Base-by-base conservation (phyloP, 257 asterid genomes). In the Nicotiana paniculata region DNA sequence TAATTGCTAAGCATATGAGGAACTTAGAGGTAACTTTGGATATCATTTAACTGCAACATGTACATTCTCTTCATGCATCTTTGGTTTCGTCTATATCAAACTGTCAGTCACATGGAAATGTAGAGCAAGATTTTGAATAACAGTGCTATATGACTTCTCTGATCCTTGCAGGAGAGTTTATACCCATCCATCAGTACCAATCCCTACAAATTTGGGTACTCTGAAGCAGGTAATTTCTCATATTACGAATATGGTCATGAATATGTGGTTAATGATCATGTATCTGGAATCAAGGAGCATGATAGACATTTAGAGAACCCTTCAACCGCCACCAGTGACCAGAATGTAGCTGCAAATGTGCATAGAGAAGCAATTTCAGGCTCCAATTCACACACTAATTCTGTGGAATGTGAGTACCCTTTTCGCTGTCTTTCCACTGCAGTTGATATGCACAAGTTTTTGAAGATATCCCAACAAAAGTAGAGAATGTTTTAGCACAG, bases 401-500 rank as follows among this genome's bases (percentile, higher is more conserved):
- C 89, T 62, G 82, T 90, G 81, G 97, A 93, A 81, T 91, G 97
- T 95, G 88, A 92, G 97, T 87, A 85, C 63, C 63, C 43, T 81
- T 78, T 55, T 79, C 55, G 26, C 46, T 63, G 6, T 61, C 30
- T 78, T 54, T 48, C 76, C 80, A 43, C 76, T 59, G 68, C 76
- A 13, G 80, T 77, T 32, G 74, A 65, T 18, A 62, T 9, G 51
- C 13, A 24, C 77, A 10, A 77, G 3, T 80, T 80, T 35, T 32
- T 32, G 35, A 76, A 46, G 1, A 35, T 21, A 46, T n/a, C n/a
- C 33, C 33, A 3, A n/a, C 77, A 39, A 69, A 32, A 21, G 58
- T 54, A 43, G 11, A 32, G 35, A 43, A 43, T 43, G 48, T 37
- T 0, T 37, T 37, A 37, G 43, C 43, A 35, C 39, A 35, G 39